Evolutionary conservation across 2,329 filamentous ascomycete species (phyloP), one percentile per base, ranked within the genome.

Genomic region (Rutstroemia sp.): DNA sequence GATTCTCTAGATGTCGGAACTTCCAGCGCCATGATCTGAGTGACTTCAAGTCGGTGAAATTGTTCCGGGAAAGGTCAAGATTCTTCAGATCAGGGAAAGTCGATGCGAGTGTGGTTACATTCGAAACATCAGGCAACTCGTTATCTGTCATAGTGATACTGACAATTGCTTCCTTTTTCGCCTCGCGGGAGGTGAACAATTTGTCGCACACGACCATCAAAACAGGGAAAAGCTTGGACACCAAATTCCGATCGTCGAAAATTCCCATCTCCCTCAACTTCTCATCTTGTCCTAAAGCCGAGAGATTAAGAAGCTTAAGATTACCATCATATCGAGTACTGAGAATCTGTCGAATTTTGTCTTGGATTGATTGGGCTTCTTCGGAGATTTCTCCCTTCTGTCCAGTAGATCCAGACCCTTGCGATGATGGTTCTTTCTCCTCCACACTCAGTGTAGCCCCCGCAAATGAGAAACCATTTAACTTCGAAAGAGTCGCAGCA

Each of bases 61-160:
- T 81, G 72, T 97, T 97, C 68, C 86, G 82, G 54, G 90, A 94
- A 25, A 97, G 80, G 63, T 96, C 92, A 12, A 99, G 82, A 63
- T 96, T 92, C 69, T 90, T 86, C 58, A 97, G 77, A 59, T 92
- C 87, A 0, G 92, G 90, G 54, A 97, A 88, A 0, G 88, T 90
- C 52, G 83, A 80, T 9, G 90, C 84, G 1, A 97, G 78, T 1
- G 83, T 79, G 52, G 86, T 89, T 51, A 97, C 86, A 53, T 86
- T 80, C 19, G 76, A 71, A 39, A 96, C 81, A 61, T 88, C 85
- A 51, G 82, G 76, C 47, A 97, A 83, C 59, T 83, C 83, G 71
- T 97, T 97, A 69, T 83, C 82, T 18, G 87, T 85, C 12, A 99
- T 79, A 39, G 86, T 89, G 65, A 97, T 86, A 67, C 90, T 92